Percentiles rank a stretch among this genome's conserved stretches.
Evolutionary conservation across 768 basidiomycete genomes (phyloP).

Genomic region (Leccinum obscurum): DNA sequence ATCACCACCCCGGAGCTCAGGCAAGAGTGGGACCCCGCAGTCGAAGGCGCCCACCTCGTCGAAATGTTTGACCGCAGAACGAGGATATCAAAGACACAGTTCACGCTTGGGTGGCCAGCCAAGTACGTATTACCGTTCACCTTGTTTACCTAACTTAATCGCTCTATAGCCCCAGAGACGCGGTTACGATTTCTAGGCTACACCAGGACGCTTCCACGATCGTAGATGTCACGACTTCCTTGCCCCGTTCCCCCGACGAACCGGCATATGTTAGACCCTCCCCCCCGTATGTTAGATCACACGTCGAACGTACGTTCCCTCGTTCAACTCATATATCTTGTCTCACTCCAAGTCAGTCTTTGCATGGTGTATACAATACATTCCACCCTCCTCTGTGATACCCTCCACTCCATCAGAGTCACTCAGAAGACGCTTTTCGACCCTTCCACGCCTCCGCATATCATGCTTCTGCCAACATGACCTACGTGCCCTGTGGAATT

Average conservation of each 20-base stretch:
- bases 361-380: constrained; percentile 90
- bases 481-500: constrained; percentile 82
- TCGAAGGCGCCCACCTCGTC: constrained; percentile 77
- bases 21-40: constrained; percentile 93
- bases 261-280: constrained; percentile 89
- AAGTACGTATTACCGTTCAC: constrained; percentile 63
- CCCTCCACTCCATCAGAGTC: constrained; percentile 38
- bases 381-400: constrained; percentile 40
- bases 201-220: constrained; percentile 79
- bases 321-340: constrained; percentile 4
- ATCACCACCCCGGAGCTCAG: constrained; percentile 84
- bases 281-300: constrained; percentile 89
- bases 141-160: background rate
- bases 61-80: constrained; percentile 88
- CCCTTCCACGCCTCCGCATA: constrained; percentile 57
- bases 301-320: constrained; percentile 62
- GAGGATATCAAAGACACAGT: constrained; percentile 86
- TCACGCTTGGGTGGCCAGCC: constrained; percentile 94
- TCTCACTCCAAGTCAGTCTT: constrained; percentile 53
- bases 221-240: constrained; percentile 90
- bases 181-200: constrained; percentile 89
- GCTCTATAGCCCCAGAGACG: constrained; percentile 75
- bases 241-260: constrained; percentile 88
- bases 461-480: constrained; percentile 97
- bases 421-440: constrained; percentile 30